phyloP scores from a whole-genome alignment of 179 eudicot species.

The Patellifolia procumbens region DNA sequence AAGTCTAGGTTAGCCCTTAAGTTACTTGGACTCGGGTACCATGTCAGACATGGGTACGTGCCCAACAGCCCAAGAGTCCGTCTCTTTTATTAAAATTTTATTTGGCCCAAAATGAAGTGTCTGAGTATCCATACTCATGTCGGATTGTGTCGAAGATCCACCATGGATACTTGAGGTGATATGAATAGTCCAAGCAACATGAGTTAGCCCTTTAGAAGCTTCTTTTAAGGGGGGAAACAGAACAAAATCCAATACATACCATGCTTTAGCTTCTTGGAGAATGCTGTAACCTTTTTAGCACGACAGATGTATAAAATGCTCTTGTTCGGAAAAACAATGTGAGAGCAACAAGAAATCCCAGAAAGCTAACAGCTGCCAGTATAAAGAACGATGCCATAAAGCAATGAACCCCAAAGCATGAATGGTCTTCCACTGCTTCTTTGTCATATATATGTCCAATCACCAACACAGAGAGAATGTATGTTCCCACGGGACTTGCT shows the following conservation, averaged over 20 bases:
- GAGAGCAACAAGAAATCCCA: constrained; percentile 56
- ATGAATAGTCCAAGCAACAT: no score
- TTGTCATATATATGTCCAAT: constrained; percentile 68
- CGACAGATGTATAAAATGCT: constrained; percentile 46
- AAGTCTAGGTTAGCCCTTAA: background rate
- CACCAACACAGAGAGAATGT: constrained; percentile 62
- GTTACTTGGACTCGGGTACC: no score
- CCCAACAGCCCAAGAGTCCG: no score
- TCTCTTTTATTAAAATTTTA: no score
- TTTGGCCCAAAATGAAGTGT: no score
- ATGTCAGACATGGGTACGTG: no score
- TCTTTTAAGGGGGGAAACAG: background rate
- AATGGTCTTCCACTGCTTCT: constrained; percentile 42
- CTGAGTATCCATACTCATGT: no score
- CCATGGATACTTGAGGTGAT: no score
- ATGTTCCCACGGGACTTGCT: constrained; percentile 84
- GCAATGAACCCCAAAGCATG: constrained; percentile 71
- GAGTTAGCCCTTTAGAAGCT: no score
- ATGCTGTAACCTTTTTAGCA: constrained; percentile 38
- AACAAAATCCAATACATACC: background rate
- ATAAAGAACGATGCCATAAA: constrained; percentile 68
- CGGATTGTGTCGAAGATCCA: no score
- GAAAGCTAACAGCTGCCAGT: constrained; percentile 55
- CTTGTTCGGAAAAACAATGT: constrained; percentile 64
- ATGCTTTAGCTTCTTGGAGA: constrained; percentile 10